Conservation (phyloP, 1,139 yeast species). For the Pichia sorboxylosa region DNA sequence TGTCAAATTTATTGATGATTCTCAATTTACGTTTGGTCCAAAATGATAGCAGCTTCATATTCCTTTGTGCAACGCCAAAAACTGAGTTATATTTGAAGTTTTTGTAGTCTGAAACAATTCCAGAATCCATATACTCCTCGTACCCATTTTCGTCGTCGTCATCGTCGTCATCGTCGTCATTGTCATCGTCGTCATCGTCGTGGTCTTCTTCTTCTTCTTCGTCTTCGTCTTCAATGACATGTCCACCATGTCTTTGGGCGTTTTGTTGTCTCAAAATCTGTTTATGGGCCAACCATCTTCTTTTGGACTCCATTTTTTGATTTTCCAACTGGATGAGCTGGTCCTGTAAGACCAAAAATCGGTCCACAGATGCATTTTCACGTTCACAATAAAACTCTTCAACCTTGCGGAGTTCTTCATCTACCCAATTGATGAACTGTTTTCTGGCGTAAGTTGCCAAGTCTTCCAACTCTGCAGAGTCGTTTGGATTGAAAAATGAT, state of each 20-base stretch:
- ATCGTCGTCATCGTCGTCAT: conserved; percentile 7
- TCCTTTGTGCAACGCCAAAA: conserved; percentile 11
- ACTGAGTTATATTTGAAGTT: conserved; percentile 6
- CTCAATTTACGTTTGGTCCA: conserved; percentile 24
- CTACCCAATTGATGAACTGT: conserved; percentile 52
- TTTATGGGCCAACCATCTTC: conserved; percentile 11
- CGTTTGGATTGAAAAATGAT: not conserved
- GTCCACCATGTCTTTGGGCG: conserved; percentile 4
- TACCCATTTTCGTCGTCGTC: conserved; percentile 9
- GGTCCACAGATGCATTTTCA: conserved; percentile 49
- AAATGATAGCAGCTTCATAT: conserved; percentile 13
- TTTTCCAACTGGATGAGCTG: conserved; percentile 55
- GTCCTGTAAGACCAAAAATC: conserved; percentile 53
- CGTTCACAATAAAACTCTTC: conserved; percentile 47
- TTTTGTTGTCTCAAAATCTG: conserved; percentile 1
- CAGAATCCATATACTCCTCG: conserved; percentile 4
- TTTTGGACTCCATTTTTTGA: conserved; percentile 29
- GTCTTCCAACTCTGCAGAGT: conserved; percentile 15
- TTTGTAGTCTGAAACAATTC: conserved; percentile 1
- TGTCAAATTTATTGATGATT: conserved; percentile 34
- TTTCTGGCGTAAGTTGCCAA: conserved; percentile 26
- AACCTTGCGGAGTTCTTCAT: conserved; percentile 45
- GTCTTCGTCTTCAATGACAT: conserved; percentile 5
- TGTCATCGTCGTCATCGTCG: conserved; percentile 6
- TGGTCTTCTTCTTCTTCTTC: conserved; percentile 1